Percentiles rank a stretch among this genome's conserved stretches.
phyloP scores from a whole-genome alignment of 73 alveolate species.

The Paramecium octaurelia region DNA sequence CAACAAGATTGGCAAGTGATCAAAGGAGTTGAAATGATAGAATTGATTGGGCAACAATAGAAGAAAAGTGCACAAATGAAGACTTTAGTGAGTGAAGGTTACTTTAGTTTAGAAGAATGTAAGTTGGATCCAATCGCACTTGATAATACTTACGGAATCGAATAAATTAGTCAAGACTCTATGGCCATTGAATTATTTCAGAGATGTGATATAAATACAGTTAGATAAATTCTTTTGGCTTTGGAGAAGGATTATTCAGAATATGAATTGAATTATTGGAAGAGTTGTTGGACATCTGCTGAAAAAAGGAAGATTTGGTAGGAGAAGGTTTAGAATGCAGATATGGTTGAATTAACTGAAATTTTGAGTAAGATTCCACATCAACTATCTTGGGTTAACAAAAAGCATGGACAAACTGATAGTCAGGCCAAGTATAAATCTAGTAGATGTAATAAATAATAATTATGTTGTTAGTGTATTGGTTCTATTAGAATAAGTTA shows the following conservation, averaged over 20 bases:
- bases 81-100: neutral
- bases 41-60: neutral
- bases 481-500: slow-evolving; percentile 37
- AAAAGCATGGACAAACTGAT: slow-evolving; percentile 32
- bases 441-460: slow-evolving; percentile 33
- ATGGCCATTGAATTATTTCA: neutral
- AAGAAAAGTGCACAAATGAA: neutral
- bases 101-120: neutral
- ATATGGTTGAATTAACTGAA: neutral
- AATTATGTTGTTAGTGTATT: neutral
- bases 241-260: slow-evolving; percentile 32
- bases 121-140: neutral
- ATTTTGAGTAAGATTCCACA: slow-evolving; percentile 15
- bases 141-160: neutral
- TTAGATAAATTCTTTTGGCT: neutral
- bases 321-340: slow-evolving; percentile 4
- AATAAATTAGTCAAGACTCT: neutral
- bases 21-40: neutral
- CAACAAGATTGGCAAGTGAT: neutral
- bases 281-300: slow-evolving; percentile 47
- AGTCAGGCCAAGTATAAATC: neutral
- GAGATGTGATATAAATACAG: neutral
- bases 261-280: slow-evolving; percentile 45
- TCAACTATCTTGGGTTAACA: slow-evolving; percentile 28
- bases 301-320: slow-evolving; percentile 34